A percentile compares a stretch with the other conserved stretches of the same genome.
Evolutionary conservation across 2,329 filamentous ascomycete genomes (phyloP).

Genomic region (Neoascochyta sp.): DNA sequence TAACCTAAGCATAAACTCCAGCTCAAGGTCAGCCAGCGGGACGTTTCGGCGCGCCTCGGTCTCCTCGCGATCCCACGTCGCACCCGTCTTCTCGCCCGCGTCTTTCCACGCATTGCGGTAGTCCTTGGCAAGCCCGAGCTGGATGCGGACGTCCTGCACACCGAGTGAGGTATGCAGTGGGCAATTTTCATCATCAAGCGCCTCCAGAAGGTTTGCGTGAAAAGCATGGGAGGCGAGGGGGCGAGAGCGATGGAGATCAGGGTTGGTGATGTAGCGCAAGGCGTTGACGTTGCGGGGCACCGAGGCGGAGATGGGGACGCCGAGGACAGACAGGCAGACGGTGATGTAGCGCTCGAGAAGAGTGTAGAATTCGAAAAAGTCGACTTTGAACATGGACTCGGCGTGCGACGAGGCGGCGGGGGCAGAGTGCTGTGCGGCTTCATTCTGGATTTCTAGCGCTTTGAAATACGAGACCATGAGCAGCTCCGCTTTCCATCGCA

Average conservation of each 20-base stretch:
- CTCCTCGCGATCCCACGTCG: slow-evolving; percentile 15
- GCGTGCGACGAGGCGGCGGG: slow-evolving; percentile 22
- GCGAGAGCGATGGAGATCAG: slow-evolving; percentile 17
- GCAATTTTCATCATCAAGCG: slow-evolving; percentile 55
- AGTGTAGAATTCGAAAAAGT: slow-evolving; percentile 74
- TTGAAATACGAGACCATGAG: slow-evolving; percentile 29
- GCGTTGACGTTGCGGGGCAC: slow-evolving; percentile 22
- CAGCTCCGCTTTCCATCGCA: slow-evolving; percentile 37
- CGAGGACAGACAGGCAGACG: slow-evolving; percentile 62
- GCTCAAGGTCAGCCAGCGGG: slow-evolving; percentile 58
- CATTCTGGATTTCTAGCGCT: slow-evolving; percentile 23
- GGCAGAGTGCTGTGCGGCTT: slow-evolving; percentile 12
- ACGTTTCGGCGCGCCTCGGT: slow-evolving; percentile 22
- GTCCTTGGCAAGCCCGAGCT: slow-evolving; percentile 64
- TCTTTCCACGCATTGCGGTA: slow-evolving; percentile 71
- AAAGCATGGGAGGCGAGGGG: slow-evolving; percentile 51
- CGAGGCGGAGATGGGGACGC: slow-evolving; percentile 47
- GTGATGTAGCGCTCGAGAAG: slow-evolving; percentile 68
- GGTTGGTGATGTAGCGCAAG: slow-evolving; percentile 34
- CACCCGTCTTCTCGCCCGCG: slow-evolving; percentile 47
- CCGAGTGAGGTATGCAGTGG: slow-evolving; percentile 58
- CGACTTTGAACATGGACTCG: slow-evolving; percentile 67
- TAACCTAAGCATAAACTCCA: slow-evolving; percentile 56
- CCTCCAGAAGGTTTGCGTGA: slow-evolving; percentile 65
- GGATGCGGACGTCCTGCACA: slow-evolving; percentile 51